Evolutionary conservation across 306 rosid genomes (phyloP).

Genomic region (Lathyrus oleraceus): DNA sequence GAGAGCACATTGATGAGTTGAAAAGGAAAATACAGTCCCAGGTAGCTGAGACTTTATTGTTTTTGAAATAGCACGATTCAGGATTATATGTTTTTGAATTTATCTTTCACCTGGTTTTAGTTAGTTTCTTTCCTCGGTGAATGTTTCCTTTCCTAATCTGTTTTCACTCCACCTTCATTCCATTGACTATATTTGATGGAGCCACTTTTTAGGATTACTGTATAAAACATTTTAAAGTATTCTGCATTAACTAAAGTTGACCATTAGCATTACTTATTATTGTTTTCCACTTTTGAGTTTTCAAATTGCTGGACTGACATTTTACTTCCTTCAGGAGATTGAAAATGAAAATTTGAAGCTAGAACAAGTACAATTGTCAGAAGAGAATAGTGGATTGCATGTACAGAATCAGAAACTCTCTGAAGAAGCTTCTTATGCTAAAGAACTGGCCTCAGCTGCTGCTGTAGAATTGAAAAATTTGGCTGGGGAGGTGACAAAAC

Average conservation of each 20-base stretch:
- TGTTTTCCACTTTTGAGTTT: constrained; percentile 14
- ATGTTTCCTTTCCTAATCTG: constrained; percentile 23
- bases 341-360: constrained; percentile 87
- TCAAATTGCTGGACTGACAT: constrained; percentile 18
- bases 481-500: constrained; percentile 93
- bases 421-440: constrained; percentile 96
- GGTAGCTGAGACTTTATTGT: constrained; percentile 47
- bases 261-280: not conserved
- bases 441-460: constrained; percentile 97
- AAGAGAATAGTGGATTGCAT: constrained; percentile 87
- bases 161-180: constrained; percentile 12
- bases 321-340: constrained; percentile 64
- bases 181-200: constrained; percentile 12
- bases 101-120: constrained; percentile 11
- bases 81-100: constrained; percentile 21
- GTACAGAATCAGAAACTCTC: constrained; percentile 96
- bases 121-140: constrained; percentile 11
- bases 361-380: constrained; percentile 81
- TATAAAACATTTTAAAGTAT: constrained; percentile 18
- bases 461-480: constrained; percentile 95
- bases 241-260: not conserved
- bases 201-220: constrained; percentile 12
- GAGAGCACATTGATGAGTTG: constrained; percentile 66
- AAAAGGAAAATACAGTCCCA: constrained; percentile 84
- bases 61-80: not conserved